Base-by-base conservation (phyloP, 371 early-diverging fungal genomes). In the Mortierella sp. region DNA sequence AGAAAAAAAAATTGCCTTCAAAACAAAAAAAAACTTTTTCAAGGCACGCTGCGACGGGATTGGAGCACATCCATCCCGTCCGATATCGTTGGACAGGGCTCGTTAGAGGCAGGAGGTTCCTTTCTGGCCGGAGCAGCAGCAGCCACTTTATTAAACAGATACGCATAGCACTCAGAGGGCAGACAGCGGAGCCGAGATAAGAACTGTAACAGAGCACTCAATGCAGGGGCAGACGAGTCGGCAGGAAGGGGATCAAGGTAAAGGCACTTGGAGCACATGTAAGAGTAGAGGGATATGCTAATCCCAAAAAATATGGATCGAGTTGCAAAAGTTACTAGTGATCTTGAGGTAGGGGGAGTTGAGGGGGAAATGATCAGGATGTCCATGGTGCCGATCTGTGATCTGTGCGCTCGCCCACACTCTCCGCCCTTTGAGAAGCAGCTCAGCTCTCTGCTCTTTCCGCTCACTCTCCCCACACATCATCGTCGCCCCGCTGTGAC, bases 21-120 rank as follows among this genome's bases (percentile, higher is more conserved):
- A 56, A 16, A 16, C 56, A 28, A 15, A 56, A 21, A 25, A 9
- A 25, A 25, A 15, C 9, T 56, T 57, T 56, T 56, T 29, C 57
- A n/a, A 50, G 21, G n/a, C 53, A 53, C 53, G 53, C 53, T 19
- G 53, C 23, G 26, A 53, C 50, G 53, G 53, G 53, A 53, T 53
- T 53, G 53, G 53, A 53, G 53, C 53, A 23, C 53, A 53, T 37
- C 37, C 37, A 37, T 37, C 37, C 37, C 37, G 37, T 37, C 37
- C 37, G 37, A 37, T 37, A 37, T 37, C 37, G 37, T 9, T 23
- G 26, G 23, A 53, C 53, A 53, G 23, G 12, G 53, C 12, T 23
- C 25, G 53, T 23, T n/a, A 3, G 53, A n/a, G 12, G 25, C 53
- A 23, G 53, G 26, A 53, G 12, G 26, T 53, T 53, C 25, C 23